Percentiles rank a stretch among this genome's conserved stretches.
Conservation (phyloP, 306 rosid genomes). For the Vigna reflexopilosa region DNA sequence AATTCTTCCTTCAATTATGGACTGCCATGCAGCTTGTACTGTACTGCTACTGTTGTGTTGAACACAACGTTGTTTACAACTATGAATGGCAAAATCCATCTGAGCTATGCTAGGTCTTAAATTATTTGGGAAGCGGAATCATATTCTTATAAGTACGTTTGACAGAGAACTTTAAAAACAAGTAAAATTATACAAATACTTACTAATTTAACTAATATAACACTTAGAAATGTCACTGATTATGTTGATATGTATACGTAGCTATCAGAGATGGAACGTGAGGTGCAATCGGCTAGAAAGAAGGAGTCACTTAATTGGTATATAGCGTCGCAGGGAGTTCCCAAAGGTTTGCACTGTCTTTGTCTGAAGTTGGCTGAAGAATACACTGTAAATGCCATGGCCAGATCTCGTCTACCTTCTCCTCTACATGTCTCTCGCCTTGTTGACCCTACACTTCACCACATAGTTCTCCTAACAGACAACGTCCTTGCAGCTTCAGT, state of each 20-base stretch:
- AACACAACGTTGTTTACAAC: too few relatives aligned
- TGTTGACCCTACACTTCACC: conserved; percentile 66
- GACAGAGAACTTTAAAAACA: too few relatives aligned
- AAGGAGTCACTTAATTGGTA: conserved; percentile 79
- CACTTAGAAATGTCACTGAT: background rate
- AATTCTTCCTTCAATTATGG: too few relatives aligned
- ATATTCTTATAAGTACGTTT: too few relatives aligned
- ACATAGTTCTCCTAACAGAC: conserved; percentile 77
- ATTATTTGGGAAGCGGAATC: too few relatives aligned
- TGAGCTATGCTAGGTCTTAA: too few relatives aligned
- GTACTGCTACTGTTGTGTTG: too few relatives aligned
- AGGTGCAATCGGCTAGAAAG: conserved; percentile 77
- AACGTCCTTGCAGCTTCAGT: conserved; percentile 87
- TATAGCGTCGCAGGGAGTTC: conserved; percentile 86
- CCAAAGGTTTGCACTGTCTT: conserved; percentile 77
- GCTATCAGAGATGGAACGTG: conserved; percentile 75
- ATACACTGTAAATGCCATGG: conserved; percentile 73
- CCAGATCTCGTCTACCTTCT: conserved; percentile 77
- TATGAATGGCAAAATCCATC: too few relatives aligned
- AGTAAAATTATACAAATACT: too few relatives aligned
- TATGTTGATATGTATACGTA: conserved; percentile 49
- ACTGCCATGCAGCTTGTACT: too few relatives aligned
- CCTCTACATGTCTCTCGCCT: conserved; percentile 78
- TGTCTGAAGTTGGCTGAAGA: conserved; percentile 85
- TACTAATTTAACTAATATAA: too few relatives aligned